Evolutionary conservation across 176 grass and related monocot species (phyloP).

Genomic region (Oryza brachyantha): DNA sequence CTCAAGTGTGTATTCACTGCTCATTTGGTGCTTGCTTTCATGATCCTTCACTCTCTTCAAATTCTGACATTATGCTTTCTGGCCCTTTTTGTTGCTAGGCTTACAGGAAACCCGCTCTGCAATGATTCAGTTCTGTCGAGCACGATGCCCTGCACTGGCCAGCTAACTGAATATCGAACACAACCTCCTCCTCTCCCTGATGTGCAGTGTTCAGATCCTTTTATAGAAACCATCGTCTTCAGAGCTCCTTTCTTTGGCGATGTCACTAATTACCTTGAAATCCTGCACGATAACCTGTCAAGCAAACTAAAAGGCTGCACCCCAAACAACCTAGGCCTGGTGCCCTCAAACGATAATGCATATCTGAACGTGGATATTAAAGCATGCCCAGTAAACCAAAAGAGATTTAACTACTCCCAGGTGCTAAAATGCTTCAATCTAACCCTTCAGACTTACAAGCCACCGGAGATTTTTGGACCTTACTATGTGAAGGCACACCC

Average conservation of each 20-base stretch:
- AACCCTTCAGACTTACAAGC: conserved; percentile 37
- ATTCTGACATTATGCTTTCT: too few species aligned
- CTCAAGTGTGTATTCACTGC: conserved; percentile 42
- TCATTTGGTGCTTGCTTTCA: too few species aligned
- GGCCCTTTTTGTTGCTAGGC: conserved; percentile 23
- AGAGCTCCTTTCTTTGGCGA: conserved; percentile 54
- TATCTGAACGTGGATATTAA: conserved; percentile 49
- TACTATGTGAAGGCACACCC: conserved; percentile 38
- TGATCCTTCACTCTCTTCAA: too few species aligned
- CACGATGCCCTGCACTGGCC: conserved; percentile 28
- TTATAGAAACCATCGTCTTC: conserved; percentile 52
- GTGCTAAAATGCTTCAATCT: conserved; percentile 58
- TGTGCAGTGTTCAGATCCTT: conserved; percentile 54
- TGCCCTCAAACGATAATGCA: background rate
- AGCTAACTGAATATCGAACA: too few species aligned
- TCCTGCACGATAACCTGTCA: background rate
- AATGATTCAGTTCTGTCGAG: conserved; percentile 25
- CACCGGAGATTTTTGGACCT: conserved; percentile 42
- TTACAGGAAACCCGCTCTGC: conserved; percentile 69
- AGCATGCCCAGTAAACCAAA: conserved; percentile 44
- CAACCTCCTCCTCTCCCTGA: background rate
- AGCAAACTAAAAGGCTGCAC: background rate
- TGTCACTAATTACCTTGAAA: background rate
- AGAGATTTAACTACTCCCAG: conserved; percentile 47
- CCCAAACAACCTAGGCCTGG: conserved; percentile 11